These are phyloP conservation scores for Exophiala aquamarina DNA, from an alignment of 2,329 filamentous ascomycete genomes.

Conservation along the genomic window DNA sequence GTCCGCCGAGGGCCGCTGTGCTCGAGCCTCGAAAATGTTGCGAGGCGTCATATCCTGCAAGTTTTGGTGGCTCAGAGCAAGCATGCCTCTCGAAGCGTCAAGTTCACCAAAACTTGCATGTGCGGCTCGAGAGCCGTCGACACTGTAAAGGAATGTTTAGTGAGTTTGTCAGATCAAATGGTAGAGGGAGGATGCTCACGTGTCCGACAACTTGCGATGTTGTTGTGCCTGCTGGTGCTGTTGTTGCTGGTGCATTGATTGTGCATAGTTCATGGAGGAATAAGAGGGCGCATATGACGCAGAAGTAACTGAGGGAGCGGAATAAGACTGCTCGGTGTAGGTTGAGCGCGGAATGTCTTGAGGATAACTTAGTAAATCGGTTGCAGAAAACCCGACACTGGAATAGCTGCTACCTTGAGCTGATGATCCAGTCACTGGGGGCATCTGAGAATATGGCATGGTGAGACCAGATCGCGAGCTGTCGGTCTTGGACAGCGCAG, in stretches of 20 bases:
- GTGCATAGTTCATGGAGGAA: slow-evolving; percentile 73
- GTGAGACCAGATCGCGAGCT: slow-evolving; percentile 61
- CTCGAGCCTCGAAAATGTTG: slow-evolving; percentile 77
- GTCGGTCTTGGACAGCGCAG: slow-evolving; percentile 59
- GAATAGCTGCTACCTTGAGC: slow-evolving; percentile 67
- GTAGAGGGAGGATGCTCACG: slow-evolving; percentile 65
- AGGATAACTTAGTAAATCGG: slow-evolving; percentile 66
- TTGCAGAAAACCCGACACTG: slow-evolving; percentile 60
- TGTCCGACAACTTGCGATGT: slow-evolving; percentile 73
- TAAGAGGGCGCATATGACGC: slow-evolving; percentile 69
- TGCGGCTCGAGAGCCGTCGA: slow-evolving; percentile 47
- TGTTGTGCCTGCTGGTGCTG: slow-evolving; percentile 50
- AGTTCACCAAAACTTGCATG: slow-evolving; percentile 79
- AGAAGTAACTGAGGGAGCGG: slow-evolving; percentile 69
- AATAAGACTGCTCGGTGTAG: slow-evolving; percentile 69
- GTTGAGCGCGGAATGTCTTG: slow-evolving; percentile 78
- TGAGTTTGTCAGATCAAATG: slow-evolving; percentile 28
- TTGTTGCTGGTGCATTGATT: slow-evolving; percentile 53
- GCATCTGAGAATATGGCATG: slow-evolving; percentile 71
- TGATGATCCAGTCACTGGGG: slow-evolving; percentile 72
- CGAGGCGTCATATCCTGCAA: slow-evolving; percentile 71
- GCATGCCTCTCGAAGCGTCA: slow-evolving; percentile 90
- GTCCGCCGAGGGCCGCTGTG: slow-evolving; percentile 71
- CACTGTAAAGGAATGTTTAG: slow-evolving; percentile 19
- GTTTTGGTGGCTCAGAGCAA: slow-evolving; percentile 76